Base-by-base conservation (phyloP, 768 basidiomycete genomes). In the Pleurotus salmoneostramineus region DNA sequence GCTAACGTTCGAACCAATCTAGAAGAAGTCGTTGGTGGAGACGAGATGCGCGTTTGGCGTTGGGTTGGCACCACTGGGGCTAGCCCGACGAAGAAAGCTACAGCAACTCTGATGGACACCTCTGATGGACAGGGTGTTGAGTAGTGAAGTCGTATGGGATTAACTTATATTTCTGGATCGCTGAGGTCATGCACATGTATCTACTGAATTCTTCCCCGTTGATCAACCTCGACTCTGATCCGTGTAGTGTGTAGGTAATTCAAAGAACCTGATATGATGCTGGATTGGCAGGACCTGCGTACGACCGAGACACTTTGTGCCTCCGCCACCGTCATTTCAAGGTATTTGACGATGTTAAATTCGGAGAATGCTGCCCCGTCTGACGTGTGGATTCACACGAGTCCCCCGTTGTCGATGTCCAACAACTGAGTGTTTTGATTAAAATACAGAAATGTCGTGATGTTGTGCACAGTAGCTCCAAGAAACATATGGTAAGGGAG, bases 41-140 rank as follows among this genome's bases (percentile, higher is more conserved):
- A 95, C 71, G 92, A 93, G 73, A 79, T 87, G 72, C 83, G 91
- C 62, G 93, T 93, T 57, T 96, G 94, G 94, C 76, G 88, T 58
- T 96, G 94, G 94, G 83, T 93, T 33, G 93, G 93, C 62, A 76
- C 69, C 60, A 69, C 72, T 57, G 71, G 73, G 58, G 66, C 66
- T 60, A 62, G 63, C 48, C 58, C 62, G 42, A 31, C 43, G 37
- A 55, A 55, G 36, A 40, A 40, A 17, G 15, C 36, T 27, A 43
- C 37, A 27, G 11, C 40, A 43, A 46, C 31, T 43, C 21, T 42
- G 40, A 54, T 33, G 60, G 56, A 44, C 55, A 58, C 43, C 21
- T 27, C 21, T 57, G 37, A 62, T 59, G 47, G 58, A 54, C 58
- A 55, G 33, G 33, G 43, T 15, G 54, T 36, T 49, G 37, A 27